These are phyloP conservation scores for Ambrosia trifida DNA, from an alignment of 129 eudicot species.

Conservation along the genomic window DNA sequence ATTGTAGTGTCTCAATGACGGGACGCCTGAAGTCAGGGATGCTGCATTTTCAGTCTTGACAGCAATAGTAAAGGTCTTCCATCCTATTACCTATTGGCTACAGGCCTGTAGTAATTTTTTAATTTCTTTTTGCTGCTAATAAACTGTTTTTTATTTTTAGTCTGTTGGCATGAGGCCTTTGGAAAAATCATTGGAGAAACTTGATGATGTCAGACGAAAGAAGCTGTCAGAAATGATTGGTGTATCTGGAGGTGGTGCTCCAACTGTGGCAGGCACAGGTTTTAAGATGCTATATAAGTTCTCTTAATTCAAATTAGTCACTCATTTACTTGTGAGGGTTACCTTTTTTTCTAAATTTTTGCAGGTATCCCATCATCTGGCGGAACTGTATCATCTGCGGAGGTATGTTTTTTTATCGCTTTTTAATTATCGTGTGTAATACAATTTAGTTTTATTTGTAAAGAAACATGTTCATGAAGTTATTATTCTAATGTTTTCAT, in stretches of 20 bases:
- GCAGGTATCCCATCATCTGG: conserved; percentile 52
- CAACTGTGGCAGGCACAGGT: conserved; percentile 61
- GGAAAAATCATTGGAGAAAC: conserved; percentile 95
- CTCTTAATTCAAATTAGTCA: background rate
- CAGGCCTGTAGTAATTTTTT: background rate
- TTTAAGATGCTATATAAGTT: conserved; percentile 18
- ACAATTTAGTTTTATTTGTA: background rate
- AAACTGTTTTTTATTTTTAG: conserved; percentile 32
- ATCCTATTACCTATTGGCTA: background rate
- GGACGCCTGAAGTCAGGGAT: conserved; percentile 99
- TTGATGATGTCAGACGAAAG: conserved; percentile 91
- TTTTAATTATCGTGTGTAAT: background rate
- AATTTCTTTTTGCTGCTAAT: conserved; percentile 2
- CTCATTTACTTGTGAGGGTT: conserved; percentile 6
- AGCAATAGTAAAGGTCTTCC: conserved; percentile 81
- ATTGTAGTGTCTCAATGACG: conserved; percentile 90
- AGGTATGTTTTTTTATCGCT: conserved; percentile 48
- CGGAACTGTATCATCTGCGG: conserved; percentile 50
- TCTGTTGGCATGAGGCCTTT: conserved; percentile 98
- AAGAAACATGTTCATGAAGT: background rate
- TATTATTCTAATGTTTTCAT: background rate
- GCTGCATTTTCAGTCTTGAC: conserved; percentile 98
- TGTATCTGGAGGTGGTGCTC: conserved; percentile 64
- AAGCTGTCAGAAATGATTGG: conserved; percentile 98
- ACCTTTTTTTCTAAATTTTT: background rate